Conservation (phyloP, 192 early-diverging fungal genomes). For the Haplosporangium gracile region DNA sequence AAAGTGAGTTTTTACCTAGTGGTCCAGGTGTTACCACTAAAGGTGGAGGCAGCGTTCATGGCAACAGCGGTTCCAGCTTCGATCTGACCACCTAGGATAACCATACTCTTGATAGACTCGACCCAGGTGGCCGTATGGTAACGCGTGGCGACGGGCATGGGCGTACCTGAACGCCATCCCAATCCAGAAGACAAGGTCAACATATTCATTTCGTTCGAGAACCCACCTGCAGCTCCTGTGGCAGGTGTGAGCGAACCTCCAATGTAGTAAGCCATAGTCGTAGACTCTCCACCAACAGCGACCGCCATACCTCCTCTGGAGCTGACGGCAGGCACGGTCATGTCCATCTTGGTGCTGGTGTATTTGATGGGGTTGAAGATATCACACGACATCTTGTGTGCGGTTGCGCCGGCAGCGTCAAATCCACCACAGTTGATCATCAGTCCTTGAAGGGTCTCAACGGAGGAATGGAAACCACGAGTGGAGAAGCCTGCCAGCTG, state of each 20-base stretch:
- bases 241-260: conserved; percentile 14
- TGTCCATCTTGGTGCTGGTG: conserved; percentile 9
- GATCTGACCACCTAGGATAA: conserved; percentile 33
- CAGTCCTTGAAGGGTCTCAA: neutral
- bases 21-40: neutral
- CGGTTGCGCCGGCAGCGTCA: neutral
- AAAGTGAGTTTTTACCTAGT: neutral
- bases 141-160: neutral
- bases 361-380: conserved; percentile 17
- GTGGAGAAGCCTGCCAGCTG: conserved; percentile 6
- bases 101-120: neutral
- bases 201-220: conserved; percentile 2
- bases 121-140: conserved; percentile 44
- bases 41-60: neutral
- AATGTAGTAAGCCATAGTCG: neutral
- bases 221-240: neutral
- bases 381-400: conserved; percentile 23
- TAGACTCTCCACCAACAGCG: neutral
- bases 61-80: neutral
- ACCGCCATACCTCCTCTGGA: conserved; percentile 31
- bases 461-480: conserved; percentile 14
- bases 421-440: conserved; percentile 34
- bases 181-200: neutral
- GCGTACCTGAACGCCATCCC: conserved; percentile 8
- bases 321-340: neutral